A percentile compares a stretch with the other conserved stretches of the same genome.
Evolutionary conservation across 2,329 filamentous ascomycete genomes (phyloP).

Genomic region (Fusarium sp.): DNA sequence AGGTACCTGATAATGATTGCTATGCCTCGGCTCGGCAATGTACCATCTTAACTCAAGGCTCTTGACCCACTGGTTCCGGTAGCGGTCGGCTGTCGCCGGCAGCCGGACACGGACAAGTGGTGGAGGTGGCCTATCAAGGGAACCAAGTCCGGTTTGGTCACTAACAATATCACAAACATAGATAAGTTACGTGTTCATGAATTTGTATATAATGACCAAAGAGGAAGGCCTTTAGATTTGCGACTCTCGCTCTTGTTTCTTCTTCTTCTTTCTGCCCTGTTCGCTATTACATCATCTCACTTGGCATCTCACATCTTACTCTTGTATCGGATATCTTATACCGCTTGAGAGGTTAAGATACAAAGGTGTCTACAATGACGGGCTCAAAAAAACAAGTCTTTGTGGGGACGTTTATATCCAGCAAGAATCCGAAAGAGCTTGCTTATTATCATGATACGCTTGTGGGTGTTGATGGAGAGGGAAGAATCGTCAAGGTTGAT

Average conservation of each 20-base stretch:
- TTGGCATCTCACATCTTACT: neutral
- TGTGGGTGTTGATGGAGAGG: conserved; percentile 61
- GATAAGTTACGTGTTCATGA: conserved; percentile 15
- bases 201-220: conserved; percentile 20
- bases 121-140: conserved; percentile 42
- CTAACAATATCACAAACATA: conserved; percentile 10
- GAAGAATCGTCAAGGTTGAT: conserved; percentile 63
- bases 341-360: neutral
- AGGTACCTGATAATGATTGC: neutral
- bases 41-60: neutral
- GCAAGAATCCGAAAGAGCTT: conserved; percentile 59
- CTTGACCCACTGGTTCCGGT: neutral
- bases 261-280: neutral
- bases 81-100: conserved; percentile 43
- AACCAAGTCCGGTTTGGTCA: conserved; percentile 21
- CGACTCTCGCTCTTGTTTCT: neutral
- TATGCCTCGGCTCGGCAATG: neutral
- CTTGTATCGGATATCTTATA: neutral
- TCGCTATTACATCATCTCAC: conserved; percentile 11
- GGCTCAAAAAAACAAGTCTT: conserved; percentile 58
- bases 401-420: conserved; percentile 67
- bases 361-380: conserved; percentile 16
- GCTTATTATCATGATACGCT: conserved; percentile 63
- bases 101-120: conserved; percentile 29
- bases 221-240: neutral